phyloP scores from a whole-genome alignment of 106 monocot species.

The Amphibolis antarctica region DNA sequence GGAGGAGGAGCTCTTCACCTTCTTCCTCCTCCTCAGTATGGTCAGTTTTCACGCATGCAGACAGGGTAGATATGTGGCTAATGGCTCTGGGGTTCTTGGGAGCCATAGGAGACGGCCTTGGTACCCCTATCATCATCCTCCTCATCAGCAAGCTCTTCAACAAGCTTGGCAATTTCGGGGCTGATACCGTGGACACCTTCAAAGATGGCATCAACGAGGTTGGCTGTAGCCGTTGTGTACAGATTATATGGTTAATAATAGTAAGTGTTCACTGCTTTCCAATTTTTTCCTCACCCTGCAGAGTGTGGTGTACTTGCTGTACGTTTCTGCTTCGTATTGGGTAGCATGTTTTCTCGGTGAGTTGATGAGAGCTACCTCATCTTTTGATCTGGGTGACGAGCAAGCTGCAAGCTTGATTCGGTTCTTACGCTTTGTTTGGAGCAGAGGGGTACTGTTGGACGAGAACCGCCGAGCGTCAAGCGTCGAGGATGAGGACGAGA shows the following conservation, averaged over 20 bases:
- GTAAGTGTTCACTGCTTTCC: not conserved
- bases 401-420: not conserved
- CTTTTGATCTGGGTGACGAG: not conserved
- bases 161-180: constrained; percentile 20
- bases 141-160: constrained; percentile 23
- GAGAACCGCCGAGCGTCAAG: constrained; percentile 48
- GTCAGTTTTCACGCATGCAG: constrained; percentile 11
- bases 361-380: too few species aligned
- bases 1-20: not conserved
- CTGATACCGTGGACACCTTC: not conserved
- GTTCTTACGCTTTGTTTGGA: not conserved
- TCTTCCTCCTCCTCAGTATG: constrained; percentile 1
- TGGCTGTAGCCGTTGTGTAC: not conserved
- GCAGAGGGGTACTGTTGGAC: constrained; percentile 62
- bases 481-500: constrained; percentile 38
- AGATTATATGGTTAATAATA: not conserved
- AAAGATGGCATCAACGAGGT: constrained; percentile 19
- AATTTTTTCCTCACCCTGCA: constrained; percentile 5
- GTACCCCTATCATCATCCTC: constrained; percentile 4
- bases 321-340: constrained; percentile 22
- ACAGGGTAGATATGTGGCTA: constrained; percentile 1
- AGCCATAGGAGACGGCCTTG: constrained; percentile 6
- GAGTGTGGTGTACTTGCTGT: constrained; percentile 27
- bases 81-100: constrained; percentile 10
- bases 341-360: constrained; percentile 37